These are phyloP conservation scores for Paecilomyces formosus DNA, from an alignment of 2,329 filamentous ascomycete species.

Conservation along the genomic window DNA sequence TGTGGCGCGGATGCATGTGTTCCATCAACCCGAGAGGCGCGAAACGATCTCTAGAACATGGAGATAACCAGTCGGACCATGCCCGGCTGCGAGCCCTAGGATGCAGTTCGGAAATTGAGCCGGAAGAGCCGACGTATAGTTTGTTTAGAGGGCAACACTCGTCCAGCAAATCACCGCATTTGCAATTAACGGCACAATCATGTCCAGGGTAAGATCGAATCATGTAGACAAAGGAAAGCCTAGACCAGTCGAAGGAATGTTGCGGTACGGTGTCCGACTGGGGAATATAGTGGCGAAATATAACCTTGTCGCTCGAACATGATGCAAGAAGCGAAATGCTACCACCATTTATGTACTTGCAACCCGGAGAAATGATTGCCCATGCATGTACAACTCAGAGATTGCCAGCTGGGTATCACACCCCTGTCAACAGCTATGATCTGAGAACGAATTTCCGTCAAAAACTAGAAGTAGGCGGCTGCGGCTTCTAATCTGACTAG, in stretches of 20 bases:
- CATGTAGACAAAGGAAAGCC: not conserved
- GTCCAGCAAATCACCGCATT: not conserved
- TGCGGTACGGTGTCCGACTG: not conserved
- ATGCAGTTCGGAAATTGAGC: not conserved
- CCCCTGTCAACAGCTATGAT: not conserved
- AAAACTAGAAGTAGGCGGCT: not conserved
- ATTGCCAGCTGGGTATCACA: not conserved
- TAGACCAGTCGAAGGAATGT: not conserved
- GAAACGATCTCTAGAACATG: not conserved
- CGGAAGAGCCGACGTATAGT: not conserved
- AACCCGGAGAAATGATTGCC: not conserved
- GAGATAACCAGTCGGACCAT: not conserved
- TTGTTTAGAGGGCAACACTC: not conserved
- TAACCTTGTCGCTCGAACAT: not conserved
- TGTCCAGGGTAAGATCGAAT: not conserved
- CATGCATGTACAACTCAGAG: not conserved
- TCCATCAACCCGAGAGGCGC: not conserved
- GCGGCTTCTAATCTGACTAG: not conserved
- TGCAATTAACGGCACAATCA: not conserved
- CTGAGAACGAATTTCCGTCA: not conserved
- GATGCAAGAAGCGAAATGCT: not conserved
- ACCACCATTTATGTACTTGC: not conserved
- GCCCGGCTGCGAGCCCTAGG: not conserved
- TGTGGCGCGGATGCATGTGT: not conserved
- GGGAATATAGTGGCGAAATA: not conserved